Base-by-base conservation (phyloP, 2,329 filamentous ascomycete species). In the Sporothrix brunneoviolacea region DNA sequence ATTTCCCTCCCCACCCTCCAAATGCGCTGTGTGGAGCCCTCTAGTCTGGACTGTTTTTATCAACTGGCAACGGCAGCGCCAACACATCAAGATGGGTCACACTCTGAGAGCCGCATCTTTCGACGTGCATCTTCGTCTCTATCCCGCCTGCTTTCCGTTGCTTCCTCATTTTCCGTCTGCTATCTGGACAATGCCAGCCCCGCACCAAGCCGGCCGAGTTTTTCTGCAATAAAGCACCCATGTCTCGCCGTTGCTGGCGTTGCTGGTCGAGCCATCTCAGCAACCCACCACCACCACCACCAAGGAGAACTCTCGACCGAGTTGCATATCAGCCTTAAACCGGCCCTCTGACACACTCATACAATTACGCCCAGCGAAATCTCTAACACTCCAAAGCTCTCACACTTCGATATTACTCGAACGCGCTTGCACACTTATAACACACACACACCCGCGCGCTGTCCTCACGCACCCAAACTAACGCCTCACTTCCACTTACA, bases 51-150 rank as follows among this genome's bases (percentile, higher is more conserved):
- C 73, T 54, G 71, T 69, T 77, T 75, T 74, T 74, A 80, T 83
- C 77, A 82, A 91, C 84, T 91, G 87, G 87, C 79, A 79, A 82
- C 76, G 77, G 84, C 76, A 76, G 74, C 84, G 88, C 88, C 89
- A 94, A 77, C 88, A 86, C 89, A 94, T 90, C 88, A 87, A 74
- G 72, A 81, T 80, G 58, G 79, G 79, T 80, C 79, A 78, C 78
- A 80, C 77, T 76, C 69, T 76, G 74, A 82, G 78, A 82, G 80
- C 80, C 80, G 79, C 79, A 83, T 80, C 71, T 30, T 35, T 73
- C 68, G 67, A 75, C 75, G 72, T 79, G 77, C 76, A 74, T 79
- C 73, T 78, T 66, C 41, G 46, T 65, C 33, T 35, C 35, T 44
- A 63, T 68, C 68, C 68, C 60, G 59, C 59, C 59, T 64, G 54